These are phyloP conservation scores for Leptographium wingfieldii DNA, from an alignment of 2,329 filamentous ascomycete species.

Conservation along the genomic window DNA sequence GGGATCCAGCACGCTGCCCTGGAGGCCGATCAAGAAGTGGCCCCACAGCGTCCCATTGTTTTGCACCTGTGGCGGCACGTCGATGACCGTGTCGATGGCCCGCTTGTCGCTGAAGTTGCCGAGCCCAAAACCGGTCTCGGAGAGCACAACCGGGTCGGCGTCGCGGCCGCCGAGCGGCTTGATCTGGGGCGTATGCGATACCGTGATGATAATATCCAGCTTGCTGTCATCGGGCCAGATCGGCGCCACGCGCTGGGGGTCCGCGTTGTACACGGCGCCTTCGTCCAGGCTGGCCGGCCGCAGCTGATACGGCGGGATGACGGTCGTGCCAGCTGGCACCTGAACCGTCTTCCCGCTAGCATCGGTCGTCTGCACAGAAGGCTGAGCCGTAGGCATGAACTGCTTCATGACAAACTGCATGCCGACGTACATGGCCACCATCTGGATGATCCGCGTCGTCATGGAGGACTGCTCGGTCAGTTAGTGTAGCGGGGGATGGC, in stretches of 20 bases:
- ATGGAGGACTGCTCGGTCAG: slow-evolving; percentile 17
- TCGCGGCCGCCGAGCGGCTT: slow-evolving; percentile 53
- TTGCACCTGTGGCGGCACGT: slow-evolving; percentile 68
- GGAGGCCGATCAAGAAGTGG: slow-evolving; percentile 78
- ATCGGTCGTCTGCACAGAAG: slow-evolving; percentile 35
- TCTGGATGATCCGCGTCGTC: slow-evolving; percentile 36
- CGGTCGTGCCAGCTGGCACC: slow-evolving; percentile 33
- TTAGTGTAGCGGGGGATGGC: too few relatives aligned
- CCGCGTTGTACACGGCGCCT: slow-evolving; percentile 47
- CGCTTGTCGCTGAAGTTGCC: slow-evolving; percentile 71
- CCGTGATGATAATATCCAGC: slow-evolving; percentile 74
- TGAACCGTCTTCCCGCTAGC: slow-evolving; percentile 38
- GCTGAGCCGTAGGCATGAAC: slow-evolving; percentile 32
- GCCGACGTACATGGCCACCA: slow-evolving; percentile 43
- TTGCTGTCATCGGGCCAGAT: slow-evolving; percentile 74
- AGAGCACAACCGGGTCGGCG: slow-evolving; percentile 57
- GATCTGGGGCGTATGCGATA: slow-evolving; percentile 62
- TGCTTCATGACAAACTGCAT: slow-evolving; percentile 46
- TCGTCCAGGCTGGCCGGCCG: slow-evolving; percentile 49
- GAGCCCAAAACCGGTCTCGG: slow-evolving; percentile 69
- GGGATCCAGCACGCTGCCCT: slow-evolving; percentile 67
- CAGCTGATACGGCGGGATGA: slow-evolving; percentile 51
- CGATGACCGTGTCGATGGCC: slow-evolving; percentile 62
- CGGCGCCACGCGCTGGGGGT: slow-evolving; percentile 64
- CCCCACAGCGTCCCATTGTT: slow-evolving; percentile 89